A percentile compares a stretch with the other conserved stretches of the same genome.
Conservation (phyloP, 2,329 filamentous ascomycete species). For the Pyrenophora graminea region DNA sequence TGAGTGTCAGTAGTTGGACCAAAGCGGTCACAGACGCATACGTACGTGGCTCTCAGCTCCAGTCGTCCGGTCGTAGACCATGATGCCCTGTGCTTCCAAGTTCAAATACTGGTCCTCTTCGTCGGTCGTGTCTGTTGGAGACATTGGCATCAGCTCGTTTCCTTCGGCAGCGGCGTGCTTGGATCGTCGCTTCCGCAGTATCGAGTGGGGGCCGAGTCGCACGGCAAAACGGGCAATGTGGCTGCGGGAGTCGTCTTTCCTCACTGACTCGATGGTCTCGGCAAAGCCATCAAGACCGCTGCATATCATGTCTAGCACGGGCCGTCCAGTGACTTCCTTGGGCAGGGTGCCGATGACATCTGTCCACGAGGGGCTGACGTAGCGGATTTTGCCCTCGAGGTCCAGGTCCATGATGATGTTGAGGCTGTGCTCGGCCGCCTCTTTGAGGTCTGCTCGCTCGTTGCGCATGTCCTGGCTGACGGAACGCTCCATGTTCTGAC, state of each 20-base stretch:
- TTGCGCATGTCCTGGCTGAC: slow-evolving; percentile 89
- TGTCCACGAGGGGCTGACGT: slow-evolving; percentile 95
- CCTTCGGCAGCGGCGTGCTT: slow-evolving; percentile 33
- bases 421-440: slow-evolving; percentile 93
- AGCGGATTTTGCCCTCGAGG: slow-evolving; percentile 86
- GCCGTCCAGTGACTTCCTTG: slow-evolving; percentile 72
- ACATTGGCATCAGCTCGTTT: slow-evolving; percentile 36
- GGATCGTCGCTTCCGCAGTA: slow-evolving; percentile 39
- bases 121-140: slow-evolving; percentile 29
- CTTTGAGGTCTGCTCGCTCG: slow-evolving; percentile 89
- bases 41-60: slow-evolving; percentile 89
- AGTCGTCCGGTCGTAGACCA: slow-evolving; percentile 90
- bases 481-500: slow-evolving; percentile 60
- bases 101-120: slow-evolving; percentile 65
- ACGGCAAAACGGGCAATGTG: slow-evolving; percentile 64
- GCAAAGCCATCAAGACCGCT: slow-evolving; percentile 80
- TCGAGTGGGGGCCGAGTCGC: slow-evolving; percentile 42
- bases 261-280: slow-evolving; percentile 82
- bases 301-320: slow-evolving; percentile 79
- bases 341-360: slow-evolving; percentile 84
- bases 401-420: slow-evolving; percentile 96
- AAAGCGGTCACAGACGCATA: slow-evolving; percentile 23
- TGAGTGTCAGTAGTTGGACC: slow-evolving; percentile 31
- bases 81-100: slow-evolving; percentile 95
- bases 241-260: slow-evolving; percentile 86